A percentile compares a stretch with the other conserved stretches of the same genome.
These are phyloP conservation scores for Geotrichum australiense DNA, from an alignment of 1,139 yeast species.

Conservation along the genomic window DNA sequence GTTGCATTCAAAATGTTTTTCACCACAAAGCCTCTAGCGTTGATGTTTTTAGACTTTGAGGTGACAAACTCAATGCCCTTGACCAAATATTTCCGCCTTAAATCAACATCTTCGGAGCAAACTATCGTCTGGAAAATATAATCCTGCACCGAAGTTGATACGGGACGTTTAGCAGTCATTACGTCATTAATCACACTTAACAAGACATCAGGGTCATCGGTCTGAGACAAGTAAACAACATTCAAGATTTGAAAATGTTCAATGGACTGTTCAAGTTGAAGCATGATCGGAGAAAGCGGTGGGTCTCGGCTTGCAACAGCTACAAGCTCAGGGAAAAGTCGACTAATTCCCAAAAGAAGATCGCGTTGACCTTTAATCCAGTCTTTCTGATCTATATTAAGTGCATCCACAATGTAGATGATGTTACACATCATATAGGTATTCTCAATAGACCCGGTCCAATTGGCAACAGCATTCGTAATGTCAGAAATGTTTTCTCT, in stretches of 20 bases:
- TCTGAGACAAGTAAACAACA: conserved; percentile 41
- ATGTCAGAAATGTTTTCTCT: conserved; percentile 45
- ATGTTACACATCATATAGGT: conserved; percentile 55
- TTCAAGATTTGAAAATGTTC: conserved; percentile 52
- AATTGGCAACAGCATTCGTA: conserved; percentile 10
- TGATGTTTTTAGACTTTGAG: conserved; percentile 28
- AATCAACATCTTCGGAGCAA: conserved; percentile 41
- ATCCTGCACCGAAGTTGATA: conserved; percentile 47
- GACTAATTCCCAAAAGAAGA: conserved; percentile 43
- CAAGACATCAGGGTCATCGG: conserved; percentile 37
- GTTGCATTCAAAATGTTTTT: conserved; percentile 61
- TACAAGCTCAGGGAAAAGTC: conserved; percentile 40
- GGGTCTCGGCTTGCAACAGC: conserved; percentile 40
- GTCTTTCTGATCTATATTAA: conserved; percentile 45
- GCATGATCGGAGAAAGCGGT: conserved; percentile 54
- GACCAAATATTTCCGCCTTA: conserved; percentile 47
- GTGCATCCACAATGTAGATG: conserved; percentile 54
- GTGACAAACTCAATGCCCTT: conserved; percentile 43
- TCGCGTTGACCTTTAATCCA: conserved; percentile 59
- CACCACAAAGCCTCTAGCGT: conserved; percentile 57
- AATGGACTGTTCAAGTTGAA: conserved; percentile 70
- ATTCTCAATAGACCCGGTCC: conserved; percentile 4
- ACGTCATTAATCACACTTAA: conserved; percentile 46
- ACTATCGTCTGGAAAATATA: conserved; percentile 55
- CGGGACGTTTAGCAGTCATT: conserved; percentile 39